Conservation (phyloP, 371 early-diverging fungal genomes). For the Lichtheimia hyalospora region DNA sequence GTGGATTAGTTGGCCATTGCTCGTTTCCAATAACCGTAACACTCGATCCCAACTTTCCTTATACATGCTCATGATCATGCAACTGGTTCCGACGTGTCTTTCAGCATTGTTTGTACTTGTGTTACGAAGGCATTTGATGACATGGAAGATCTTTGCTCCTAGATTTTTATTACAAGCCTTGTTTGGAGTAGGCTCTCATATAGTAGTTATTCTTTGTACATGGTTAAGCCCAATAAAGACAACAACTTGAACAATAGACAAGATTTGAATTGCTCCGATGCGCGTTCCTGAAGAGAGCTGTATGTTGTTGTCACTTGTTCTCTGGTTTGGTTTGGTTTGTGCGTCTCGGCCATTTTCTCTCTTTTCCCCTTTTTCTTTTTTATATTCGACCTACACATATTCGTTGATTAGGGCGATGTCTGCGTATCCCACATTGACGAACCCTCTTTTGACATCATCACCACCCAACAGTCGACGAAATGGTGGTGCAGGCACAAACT, state of each 20-base stretch:
- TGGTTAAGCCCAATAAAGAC: background rate
- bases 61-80: conserved; percentile 9
- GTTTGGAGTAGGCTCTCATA: conserved; percentile 26
- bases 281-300: background rate
- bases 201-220: background rate
- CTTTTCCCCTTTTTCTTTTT: background rate
- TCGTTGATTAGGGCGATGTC: conserved; percentile 10
- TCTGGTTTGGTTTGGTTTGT: too few species aligned
- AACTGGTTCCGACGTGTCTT: conserved; percentile 49
- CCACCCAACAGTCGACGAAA: conserved; percentile 2
- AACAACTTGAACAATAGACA: background rate
- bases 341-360: too few species aligned
- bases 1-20: conserved; percentile 36
- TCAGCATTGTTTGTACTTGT: conserved; percentile 58
- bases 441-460: conserved; percentile 13
- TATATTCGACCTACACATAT: background rate
- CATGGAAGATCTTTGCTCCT: conserved; percentile 95
- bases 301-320: too few species aligned
- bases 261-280: conserved; percentile 2
- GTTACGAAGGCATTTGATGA: conserved; percentile 88
- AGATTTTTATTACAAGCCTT: conserved; percentile 73
- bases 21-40: conserved; percentile 15
- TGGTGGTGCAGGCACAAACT: background rate
- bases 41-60: background rate
- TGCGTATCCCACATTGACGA: conserved; percentile 12